phyloP scores from a whole-genome alignment of 2,329 filamentous ascomycete genomes.

The Celoporthe dispersa region DNA sequence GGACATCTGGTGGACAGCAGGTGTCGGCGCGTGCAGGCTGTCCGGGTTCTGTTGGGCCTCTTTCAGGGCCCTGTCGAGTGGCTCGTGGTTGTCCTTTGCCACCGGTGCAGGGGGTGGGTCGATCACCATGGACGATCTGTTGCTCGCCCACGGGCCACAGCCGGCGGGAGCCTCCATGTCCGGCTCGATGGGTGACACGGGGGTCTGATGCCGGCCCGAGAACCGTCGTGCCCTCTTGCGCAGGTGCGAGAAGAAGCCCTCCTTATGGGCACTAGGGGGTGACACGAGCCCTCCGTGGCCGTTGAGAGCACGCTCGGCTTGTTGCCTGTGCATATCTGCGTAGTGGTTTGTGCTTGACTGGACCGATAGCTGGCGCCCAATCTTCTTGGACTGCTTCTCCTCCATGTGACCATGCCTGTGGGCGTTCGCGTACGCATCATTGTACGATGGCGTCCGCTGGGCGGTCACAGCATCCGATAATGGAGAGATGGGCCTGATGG shows the following conservation, averaged over 20 bases:
- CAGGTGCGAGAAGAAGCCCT: slow-evolving; percentile 97
- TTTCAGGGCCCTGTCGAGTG: slow-evolving; percentile 61
- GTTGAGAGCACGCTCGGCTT: slow-evolving; percentile 88
- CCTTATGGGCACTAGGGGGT: slow-evolving; percentile 79
- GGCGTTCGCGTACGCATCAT: slow-evolving; percentile 51
- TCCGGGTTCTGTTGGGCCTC: slow-evolving; percentile 58
- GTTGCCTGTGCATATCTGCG: slow-evolving; percentile 83
- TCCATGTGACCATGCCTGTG: slow-evolving; percentile 49
- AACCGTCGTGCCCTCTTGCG: slow-evolving; percentile 90
- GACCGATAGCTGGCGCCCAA: slow-evolving; percentile 90
- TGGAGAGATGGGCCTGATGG: slow-evolving; percentile 93
- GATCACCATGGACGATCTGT: slow-evolving; percentile 81
- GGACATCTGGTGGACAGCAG: slow-evolving; percentile 56
- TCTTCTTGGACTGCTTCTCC: slow-evolving; percentile 81
- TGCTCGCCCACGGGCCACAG: slow-evolving; percentile 86
- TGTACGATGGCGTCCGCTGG: slow-evolving; percentile 65
- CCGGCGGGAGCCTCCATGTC: slow-evolving; percentile 93
- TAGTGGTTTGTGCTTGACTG: slow-evolving; percentile 94
- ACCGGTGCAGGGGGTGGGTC: slow-evolving; percentile 59
- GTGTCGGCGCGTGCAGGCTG: slow-evolving; percentile 50
- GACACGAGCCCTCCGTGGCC: slow-evolving; percentile 77
- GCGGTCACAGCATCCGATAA: slow-evolving; percentile 91
- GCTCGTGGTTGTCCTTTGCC: slow-evolving; percentile 62
- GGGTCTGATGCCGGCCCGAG: slow-evolving; percentile 86
- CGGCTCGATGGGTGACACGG: slow-evolving; percentile 77